Evolutionary conservation across 2,329 filamentous ascomycete species (phyloP).

Genomic region (Penicillium sp.): DNA sequence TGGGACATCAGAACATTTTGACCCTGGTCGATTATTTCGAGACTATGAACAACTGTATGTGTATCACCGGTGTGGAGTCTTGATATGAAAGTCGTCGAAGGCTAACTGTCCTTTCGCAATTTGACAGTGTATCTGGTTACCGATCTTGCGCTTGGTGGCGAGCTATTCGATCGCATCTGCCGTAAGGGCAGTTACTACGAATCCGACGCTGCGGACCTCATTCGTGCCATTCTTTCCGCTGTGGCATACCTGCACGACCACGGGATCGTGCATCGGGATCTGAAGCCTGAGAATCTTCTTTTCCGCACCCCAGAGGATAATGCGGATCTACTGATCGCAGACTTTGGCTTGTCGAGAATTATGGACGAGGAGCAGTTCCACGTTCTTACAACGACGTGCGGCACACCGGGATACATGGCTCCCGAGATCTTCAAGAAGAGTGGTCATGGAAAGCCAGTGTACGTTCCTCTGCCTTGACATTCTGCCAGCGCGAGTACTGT

Average conservation of each 20-base stretch:
- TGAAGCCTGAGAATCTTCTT: slow-evolving; percentile 94
- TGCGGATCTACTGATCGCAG: slow-evolving; percentile 88
- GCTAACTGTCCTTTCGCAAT: too few relatives aligned
- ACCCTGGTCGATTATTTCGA: slow-evolving; percentile 98
- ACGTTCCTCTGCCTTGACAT: slow-evolving; percentile 26
- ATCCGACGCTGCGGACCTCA: slow-evolving; percentile 87
- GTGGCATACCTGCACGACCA: slow-evolving; percentile 99
- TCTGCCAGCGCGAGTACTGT: too few relatives aligned
- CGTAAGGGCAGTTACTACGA: slow-evolving; percentile 98
- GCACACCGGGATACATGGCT: slow-evolving; percentile 97
- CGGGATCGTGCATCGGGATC: slow-evolving; percentile 92
- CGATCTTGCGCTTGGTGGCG: slow-evolving; percentile 91
- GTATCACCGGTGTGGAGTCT: too few relatives aligned
- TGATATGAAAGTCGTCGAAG: too few relatives aligned
- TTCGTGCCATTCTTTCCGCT: slow-evolving; percentile 89
- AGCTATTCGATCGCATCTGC: slow-evolving; percentile 97
- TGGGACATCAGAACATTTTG: slow-evolving; percentile 96
- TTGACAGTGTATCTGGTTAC: slow-evolving; percentile 96
- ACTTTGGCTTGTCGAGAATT: slow-evolving; percentile 89
- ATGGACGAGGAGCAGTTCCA: slow-evolving; percentile 99
- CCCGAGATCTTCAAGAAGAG: slow-evolving; percentile 99
- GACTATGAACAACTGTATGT: slow-evolving; percentile 88
- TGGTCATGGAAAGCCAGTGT: slow-evolving; percentile 93
- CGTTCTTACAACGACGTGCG: slow-evolving; percentile 92
- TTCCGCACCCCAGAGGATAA: slow-evolving; percentile 98